These are phyloP conservation scores for Lignosus rhinocerotis DNA, from an alignment of 1,284 basidiomycete species.

Conservation along the genomic window DNA sequence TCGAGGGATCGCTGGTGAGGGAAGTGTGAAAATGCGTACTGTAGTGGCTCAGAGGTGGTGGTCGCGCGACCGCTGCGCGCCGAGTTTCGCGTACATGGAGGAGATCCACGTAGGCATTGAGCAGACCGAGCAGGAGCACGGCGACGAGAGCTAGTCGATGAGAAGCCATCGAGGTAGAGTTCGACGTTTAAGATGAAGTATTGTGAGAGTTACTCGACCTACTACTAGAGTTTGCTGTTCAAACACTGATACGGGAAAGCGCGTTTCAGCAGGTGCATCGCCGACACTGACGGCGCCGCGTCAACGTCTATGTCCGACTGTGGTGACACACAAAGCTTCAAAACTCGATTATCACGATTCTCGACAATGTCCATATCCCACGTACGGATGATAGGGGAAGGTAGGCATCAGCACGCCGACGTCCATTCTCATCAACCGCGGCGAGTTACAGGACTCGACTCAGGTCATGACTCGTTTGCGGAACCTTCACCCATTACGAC, in stretches of 20 bases:
- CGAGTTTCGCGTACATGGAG: conserved; percentile 15
- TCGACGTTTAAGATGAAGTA: neutral
- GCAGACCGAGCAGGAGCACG: conserved; percentile 6
- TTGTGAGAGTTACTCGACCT: neutral
- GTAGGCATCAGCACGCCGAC: neutral
- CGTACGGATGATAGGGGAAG: neutral
- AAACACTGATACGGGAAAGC: neutral
- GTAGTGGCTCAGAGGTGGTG: conserved; percentile 16
- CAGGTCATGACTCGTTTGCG: neutral
- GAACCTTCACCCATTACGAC: neutral
- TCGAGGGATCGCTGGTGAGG: neutral
- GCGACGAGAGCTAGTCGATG: neutral
- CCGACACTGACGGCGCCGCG: neutral
- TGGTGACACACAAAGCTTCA: neutral
- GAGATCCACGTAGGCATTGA: conserved; percentile 16
- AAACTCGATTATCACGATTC: neutral
- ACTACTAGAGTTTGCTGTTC: neutral
- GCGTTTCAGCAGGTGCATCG: neutral
- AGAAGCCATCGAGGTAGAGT: conserved; percentile 11
- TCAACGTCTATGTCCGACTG: neutral
- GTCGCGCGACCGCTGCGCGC: conserved; percentile 7
- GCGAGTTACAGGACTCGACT: neutral
- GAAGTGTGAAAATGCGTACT: conserved; percentile 1
- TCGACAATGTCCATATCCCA: neutral
- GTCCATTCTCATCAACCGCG: neutral